Evolutionary conservation across 805 yeast genomes (phyloP).

Genomic region (Candida dajiaensis): DNA sequence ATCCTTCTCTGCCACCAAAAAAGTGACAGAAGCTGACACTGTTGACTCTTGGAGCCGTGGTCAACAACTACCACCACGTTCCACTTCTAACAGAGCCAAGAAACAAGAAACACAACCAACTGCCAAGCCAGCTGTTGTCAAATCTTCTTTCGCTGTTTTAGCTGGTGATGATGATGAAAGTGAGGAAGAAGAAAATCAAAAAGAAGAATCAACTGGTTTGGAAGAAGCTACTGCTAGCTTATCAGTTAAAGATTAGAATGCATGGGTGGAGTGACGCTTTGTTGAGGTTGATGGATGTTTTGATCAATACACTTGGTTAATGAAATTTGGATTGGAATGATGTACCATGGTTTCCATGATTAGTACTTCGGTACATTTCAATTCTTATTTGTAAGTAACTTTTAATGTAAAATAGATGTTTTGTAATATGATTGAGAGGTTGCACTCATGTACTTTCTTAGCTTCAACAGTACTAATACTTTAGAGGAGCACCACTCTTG

Average conservation of each 20-base stretch:
- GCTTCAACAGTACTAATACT: no score
- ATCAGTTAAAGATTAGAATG: slow-evolving; percentile 26
- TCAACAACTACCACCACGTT: slow-evolving; percentile 19
- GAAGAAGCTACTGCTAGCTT: slow-evolving; percentile 35
- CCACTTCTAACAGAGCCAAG: slow-evolving; percentile 2
- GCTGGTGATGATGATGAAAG: slow-evolving; percentile 47
- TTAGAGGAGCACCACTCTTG: no score
- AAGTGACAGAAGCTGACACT: slow-evolving; percentile 21
- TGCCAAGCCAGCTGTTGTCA: slow-evolving; percentile 29
- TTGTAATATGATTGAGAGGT: background rate
- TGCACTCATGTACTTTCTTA: no score
- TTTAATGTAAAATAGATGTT: background rate
- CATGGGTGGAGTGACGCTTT: background rate
- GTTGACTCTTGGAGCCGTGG: slow-evolving; percentile 20
- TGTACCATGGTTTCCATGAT: background rate
- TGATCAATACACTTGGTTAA: background rate
- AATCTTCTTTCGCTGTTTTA: slow-evolving; percentile 45
- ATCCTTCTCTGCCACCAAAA: slow-evolving; percentile 20
- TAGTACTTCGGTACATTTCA: background rate
- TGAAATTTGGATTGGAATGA: background rate
- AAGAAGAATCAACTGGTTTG: slow-evolving; percentile 24
- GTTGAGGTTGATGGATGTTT: background rate
- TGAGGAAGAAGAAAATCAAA: slow-evolving; percentile 13
- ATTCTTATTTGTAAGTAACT: background rate
- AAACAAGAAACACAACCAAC: slow-evolving; percentile 7